Evolutionary conservation across 495 filamentous ascomycete genomes (phyloP).

Genomic region (Aspergillus indologenus): DNA sequence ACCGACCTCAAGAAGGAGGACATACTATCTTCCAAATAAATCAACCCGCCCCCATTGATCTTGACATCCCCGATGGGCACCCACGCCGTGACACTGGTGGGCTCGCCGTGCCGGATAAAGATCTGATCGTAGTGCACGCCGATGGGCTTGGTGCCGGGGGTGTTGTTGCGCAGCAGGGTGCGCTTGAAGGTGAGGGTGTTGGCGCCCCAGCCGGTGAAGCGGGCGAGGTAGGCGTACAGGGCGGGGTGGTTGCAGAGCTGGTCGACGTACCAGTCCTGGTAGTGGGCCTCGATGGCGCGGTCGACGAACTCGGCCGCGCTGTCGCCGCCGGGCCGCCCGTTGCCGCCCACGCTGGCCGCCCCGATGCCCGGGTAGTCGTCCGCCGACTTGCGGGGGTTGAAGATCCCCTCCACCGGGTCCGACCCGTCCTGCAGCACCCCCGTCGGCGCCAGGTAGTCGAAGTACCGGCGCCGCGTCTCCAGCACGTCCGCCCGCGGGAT

Average conservation of each 20-base stretch:
- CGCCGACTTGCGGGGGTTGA: slow-evolving; percentile 46
- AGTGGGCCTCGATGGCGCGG: slow-evolving; percentile 53
- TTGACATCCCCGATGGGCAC: slow-evolving; percentile 61
- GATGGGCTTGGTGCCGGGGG: slow-evolving; percentile 56
- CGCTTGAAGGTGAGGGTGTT: slow-evolving; percentile 47
- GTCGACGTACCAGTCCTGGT: slow-evolving; percentile 55
- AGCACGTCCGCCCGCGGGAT: slow-evolving; percentile 57
- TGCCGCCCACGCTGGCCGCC: slow-evolving; percentile 48
- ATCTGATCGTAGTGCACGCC: slow-evolving; percentile 67
- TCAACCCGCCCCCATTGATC: slow-evolving; percentile 56
- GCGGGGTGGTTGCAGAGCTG: slow-evolving; percentile 54
- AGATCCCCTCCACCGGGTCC: slow-evolving; percentile 47
- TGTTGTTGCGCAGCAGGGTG: slow-evolving; percentile 56
- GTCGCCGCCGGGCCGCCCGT: slow-evolving; percentile 46
- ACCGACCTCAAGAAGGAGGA: slow-evolving; percentile 1
- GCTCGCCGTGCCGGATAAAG: slow-evolving; percentile 58
- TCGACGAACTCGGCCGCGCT: slow-evolving; percentile 50
- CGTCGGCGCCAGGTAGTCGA: slow-evolving; percentile 50
- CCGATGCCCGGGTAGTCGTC: slow-evolving; percentile 56
- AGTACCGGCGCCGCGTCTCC: slow-evolving; percentile 54
- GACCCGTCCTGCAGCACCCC: slow-evolving; percentile 51
- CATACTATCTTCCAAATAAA: slow-evolving; percentile 56
- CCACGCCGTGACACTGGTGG: slow-evolving; percentile 60
- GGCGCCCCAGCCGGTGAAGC: slow-evolving; percentile 53
- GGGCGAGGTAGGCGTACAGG: slow-evolving; percentile 49